Evolutionary conservation across 805 yeast species (phyloP).

Genomic region (Ascoidea asiatica): DNA sequence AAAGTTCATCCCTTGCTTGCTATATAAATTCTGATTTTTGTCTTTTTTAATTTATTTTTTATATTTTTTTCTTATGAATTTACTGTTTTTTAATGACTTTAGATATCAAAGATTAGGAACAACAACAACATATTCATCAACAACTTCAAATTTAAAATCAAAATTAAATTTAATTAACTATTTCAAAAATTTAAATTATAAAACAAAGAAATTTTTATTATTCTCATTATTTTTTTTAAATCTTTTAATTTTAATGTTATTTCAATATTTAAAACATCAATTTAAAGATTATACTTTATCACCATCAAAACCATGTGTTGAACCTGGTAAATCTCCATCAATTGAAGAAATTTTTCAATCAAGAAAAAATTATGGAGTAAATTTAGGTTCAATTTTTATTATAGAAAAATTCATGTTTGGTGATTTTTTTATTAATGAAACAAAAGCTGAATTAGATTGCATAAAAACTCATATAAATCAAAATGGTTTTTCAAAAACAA

Average conservation of each 20-base stretch:
- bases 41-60: too few species aligned
- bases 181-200: too few species aligned
- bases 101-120: too few species aligned
- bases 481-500: conserved; percentile 41
- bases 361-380: conserved; percentile 68
- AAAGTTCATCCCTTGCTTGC: too few species aligned
- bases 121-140: too few species aligned
- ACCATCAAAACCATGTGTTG: neutral
- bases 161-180: too few species aligned
- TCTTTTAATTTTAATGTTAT: neutral
- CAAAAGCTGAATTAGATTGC: conserved; percentile 65
- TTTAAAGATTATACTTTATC: neutral
- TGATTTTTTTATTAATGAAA: conserved; percentile 41
- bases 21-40: too few species aligned
- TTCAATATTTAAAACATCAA: neutral
- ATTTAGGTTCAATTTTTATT: conserved; percentile 71
- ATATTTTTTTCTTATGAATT: too few species aligned
- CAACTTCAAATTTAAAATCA: too few species aligned
- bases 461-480: conserved; percentile 33
- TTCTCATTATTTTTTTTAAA: too few species aligned
- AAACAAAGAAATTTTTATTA: too few species aligned
- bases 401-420: conserved; percentile 71
- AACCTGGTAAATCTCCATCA: conserved; percentile 16
- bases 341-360: conserved; percentile 38
- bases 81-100: too few species aligned